Base-by-base conservation (phyloP, 1,139 yeast species). In the Kluyveromyces sp. region DNA sequence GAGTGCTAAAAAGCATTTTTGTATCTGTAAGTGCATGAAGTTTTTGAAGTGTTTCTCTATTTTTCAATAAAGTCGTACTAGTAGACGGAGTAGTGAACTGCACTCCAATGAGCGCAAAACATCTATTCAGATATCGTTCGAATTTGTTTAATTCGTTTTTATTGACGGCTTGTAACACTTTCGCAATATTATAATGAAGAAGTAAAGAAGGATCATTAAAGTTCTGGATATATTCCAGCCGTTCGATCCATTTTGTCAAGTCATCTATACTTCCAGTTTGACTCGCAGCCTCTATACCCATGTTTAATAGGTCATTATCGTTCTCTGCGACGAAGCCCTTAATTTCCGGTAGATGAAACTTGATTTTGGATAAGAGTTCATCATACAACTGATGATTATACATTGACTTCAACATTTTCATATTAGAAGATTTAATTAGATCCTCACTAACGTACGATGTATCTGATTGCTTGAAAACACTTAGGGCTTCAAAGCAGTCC, bases 281-380 rank as follows among this genome's bases (percentile, higher is more conserved):
- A 55, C 87, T 78, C 0, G 96, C 78, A 0, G 95, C 84, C 50
- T 83, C 85, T 7, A 88, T 66, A 0, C 92, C 96, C 45, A 83
- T 74, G 49, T 76, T 69, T 1, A 82, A 69, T 81, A 86, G 80
- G 15, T 77, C 83, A 28, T 67, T 64, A 6, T 74, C 46, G 5
- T 51, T 54, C 6, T 46, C 45, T 15, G 46, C 74, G 35, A 70
- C 63, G 2, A 34, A 3, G 2, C 41, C 39, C 2, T 42, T 28
- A 7, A 47, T 51, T 6, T 49, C 48, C 1, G 53, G 45, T 0
- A 59, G 45, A 2, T 64, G 47, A 1, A 54, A 30, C 4, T 61
- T 59, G 3, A 70, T 51, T 31, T 60, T 66, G 0, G 65, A 60
- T 4, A 75, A 56, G 4, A 73, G 59, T 51, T 75, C 74, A 15